A percentile compares a stretch with the other conserved stretches of the same genome.
Conservation (phyloP, 169 alveolate species). For the Eimeria maxima region DNA sequence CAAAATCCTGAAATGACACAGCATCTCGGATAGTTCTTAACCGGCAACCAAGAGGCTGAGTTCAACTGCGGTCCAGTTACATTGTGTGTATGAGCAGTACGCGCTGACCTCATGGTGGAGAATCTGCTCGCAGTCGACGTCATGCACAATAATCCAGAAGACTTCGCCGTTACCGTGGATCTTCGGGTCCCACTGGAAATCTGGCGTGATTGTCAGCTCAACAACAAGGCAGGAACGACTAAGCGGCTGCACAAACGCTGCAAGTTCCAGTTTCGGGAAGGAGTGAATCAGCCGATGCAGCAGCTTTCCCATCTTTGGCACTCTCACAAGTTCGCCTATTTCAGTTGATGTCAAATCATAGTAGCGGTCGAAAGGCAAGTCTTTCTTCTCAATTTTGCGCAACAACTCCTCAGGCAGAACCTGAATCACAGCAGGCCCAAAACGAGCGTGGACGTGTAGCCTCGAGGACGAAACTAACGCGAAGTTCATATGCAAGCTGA, state of each 20-base stretch:
- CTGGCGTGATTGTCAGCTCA: conserved; percentile 96
- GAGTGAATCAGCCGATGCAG: conserved; percentile 94
- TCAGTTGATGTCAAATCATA: conserved; percentile 96
- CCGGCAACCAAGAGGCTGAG: neutral
- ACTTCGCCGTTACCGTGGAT: conserved; percentile 97
- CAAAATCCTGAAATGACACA: neutral
- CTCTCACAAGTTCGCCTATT: conserved; percentile 96
- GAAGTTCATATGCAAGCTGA: neutral
- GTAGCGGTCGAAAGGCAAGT: conserved; percentile 97
- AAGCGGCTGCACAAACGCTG: conserved; percentile 98
- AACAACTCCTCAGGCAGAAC: conserved; percentile 95
- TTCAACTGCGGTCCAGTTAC: neutral
- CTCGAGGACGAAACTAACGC: neutral
- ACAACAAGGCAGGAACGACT: conserved; percentile 97
- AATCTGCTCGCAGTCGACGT: conserved; percentile 97
- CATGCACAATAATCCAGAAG: conserved; percentile 98
- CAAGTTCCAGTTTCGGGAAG: conserved; percentile 96
- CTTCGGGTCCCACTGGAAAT: conserved; percentile 97
- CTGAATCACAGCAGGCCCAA: conserved; percentile 26
- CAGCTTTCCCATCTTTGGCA: conserved; percentile 94
- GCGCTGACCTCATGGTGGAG: conserved; percentile 94
- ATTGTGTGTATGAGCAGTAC: neutral
- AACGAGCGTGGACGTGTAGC: neutral
- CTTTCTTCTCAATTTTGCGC: conserved; percentile 97
- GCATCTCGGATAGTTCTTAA: neutral